These are phyloP conservation scores for Chlorophyllum brunneum DNA, from an alignment of 768 basidiomycete species.

Conservation along the genomic window DNA sequence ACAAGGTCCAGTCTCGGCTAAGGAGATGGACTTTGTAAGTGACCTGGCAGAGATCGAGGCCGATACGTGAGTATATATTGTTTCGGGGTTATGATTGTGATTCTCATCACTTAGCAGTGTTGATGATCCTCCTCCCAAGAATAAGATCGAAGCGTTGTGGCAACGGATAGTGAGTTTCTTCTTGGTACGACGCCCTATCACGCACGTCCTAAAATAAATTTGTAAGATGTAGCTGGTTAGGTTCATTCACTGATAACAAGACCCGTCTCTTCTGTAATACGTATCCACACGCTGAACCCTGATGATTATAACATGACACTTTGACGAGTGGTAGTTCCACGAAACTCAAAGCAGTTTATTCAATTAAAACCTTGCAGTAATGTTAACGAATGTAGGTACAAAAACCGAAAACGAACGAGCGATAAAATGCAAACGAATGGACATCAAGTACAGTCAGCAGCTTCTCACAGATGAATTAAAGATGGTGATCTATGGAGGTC, in stretches of 20 bases:
- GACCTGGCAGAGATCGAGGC: slow-evolving; percentile 70
- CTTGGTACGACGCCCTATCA: slow-evolving; percentile 23
- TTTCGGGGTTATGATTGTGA: slow-evolving; percentile 5
- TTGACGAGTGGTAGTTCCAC: too few species aligned
- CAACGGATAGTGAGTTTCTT: slow-evolving; percentile 63
- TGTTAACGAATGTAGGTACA: slow-evolving; percentile 13
- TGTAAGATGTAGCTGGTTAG: too few species aligned
- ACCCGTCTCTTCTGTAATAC: background rate
- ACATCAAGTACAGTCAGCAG: slow-evolving; percentile 14
- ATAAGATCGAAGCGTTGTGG: slow-evolving; percentile 71
- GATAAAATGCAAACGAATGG: slow-evolving; percentile 11
- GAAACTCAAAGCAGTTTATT: background rate
- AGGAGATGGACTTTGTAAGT: slow-evolving; percentile 83
- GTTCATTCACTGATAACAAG: too few species aligned
- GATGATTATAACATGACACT: too few species aligned
- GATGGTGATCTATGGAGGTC: slow-evolving; percentile 16
- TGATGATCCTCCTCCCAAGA: slow-evolving; percentile 71
- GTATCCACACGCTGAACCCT: too few species aligned
- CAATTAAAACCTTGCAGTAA: slow-evolving; percentile 12
- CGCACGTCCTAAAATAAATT: slow-evolving; percentile 10
- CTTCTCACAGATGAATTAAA: slow-evolving; percentile 18
- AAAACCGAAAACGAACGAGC: background rate
- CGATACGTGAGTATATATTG: slow-evolving; percentile 38
- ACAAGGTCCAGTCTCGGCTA: slow-evolving; percentile 38
- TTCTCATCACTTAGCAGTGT: slow-evolving; percentile 30